A percentile compares a stretch with the other conserved stretches of the same genome.
These are phyloP conservation scores for Brassica napus DNA, from an alignment of 345 rosid genomes.

Conservation along the genomic window Da-Ae NC_063439.1:11197001-11197500, in stretches of 20 bases:
- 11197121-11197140: conserved; percentile 70
- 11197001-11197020: background rate
- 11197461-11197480: conserved; percentile 24
- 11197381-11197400: background rate
- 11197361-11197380: background rate
- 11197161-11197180: conserved; percentile 38
- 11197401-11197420: too few relatives aligned
- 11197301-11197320: conserved; percentile 48
- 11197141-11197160: conserved; percentile 41
- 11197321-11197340: conserved; percentile 26
- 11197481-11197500: background rate
- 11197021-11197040: conserved; percentile 47
- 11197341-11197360: conserved; percentile 18
- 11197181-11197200: conserved; percentile 38
- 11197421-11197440: conserved; percentile 27
- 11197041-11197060: conserved; percentile 92
- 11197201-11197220: conserved; percentile 35
- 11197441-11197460: conserved; percentile 25
- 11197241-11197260: conserved; percentile 42
- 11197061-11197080: conserved; percentile 85
- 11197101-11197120: conserved; percentile 84
- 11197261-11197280: conserved; percentile 61
- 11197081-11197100: conserved; percentile 88
- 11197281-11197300: conserved; percentile 70
- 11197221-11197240: conserved; percentile 45